A percentile compares a stretch with the other conserved stretches of the same genome.
Conservation (phyloP, 2,329 filamentous ascomycete species). For the Hymenoscyphus fraxineus region DNA sequence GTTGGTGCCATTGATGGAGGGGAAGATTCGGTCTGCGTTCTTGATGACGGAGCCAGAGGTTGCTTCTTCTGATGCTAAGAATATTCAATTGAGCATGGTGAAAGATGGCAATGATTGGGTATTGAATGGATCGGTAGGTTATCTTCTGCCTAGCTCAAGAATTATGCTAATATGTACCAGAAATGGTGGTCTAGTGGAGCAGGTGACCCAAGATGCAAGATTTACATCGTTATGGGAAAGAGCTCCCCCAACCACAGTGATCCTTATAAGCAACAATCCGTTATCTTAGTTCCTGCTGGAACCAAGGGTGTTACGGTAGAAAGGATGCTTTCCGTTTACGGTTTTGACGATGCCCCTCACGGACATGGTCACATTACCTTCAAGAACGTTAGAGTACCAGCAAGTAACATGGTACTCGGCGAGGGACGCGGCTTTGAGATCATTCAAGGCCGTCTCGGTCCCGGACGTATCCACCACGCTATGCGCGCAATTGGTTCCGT, state of each 20-base stretch:
- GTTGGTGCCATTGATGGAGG: constrained; percentile 76
- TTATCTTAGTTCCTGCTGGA: constrained; percentile 79
- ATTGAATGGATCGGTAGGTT: constrained; percentile 74
- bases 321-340: constrained; percentile 90
- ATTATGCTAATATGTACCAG: constrained; percentile 41
- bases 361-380: constrained; percentile 93
- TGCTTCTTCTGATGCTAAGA: constrained; percentile 86
- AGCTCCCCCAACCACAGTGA: constrained; percentile 71
- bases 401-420: constrained; percentile 79
- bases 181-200: constrained; percentile 99
- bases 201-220: constrained; percentile 83
- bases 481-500: constrained; percentile 91
- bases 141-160: neutral
- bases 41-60: constrained; percentile 91
- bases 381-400: constrained; percentile 83
- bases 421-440: constrained; percentile 96
- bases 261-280: constrained; percentile 86
- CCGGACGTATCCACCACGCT: constrained; percentile 94
- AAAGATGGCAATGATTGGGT: constrained; percentile 85
- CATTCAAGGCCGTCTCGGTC: constrained; percentile 93
- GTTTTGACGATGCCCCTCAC: constrained; percentile 97
- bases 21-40: constrained; percentile 84
- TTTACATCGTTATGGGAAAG: constrained; percentile 98
- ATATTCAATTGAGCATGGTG: constrained; percentile 80
- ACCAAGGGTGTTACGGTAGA: constrained; percentile 87